Evolutionary conservation across 2,329 filamentous ascomycete genomes (phyloP).

Genomic region (Allantophomopsis lycopodina): DNA sequence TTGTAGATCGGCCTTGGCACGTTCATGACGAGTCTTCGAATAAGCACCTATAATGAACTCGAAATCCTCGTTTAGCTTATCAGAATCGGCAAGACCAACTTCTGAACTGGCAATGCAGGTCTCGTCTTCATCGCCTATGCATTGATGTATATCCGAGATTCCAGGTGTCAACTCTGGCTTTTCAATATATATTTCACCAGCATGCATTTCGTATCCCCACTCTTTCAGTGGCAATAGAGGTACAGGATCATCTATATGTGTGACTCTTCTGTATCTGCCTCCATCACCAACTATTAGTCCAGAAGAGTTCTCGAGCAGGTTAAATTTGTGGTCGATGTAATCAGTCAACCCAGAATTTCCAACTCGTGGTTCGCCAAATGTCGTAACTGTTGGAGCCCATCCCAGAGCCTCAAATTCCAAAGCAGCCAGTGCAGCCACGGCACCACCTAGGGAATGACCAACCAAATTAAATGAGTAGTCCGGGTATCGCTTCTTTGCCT

Average conservation of each 20-base stretch:
- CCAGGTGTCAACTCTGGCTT: slow-evolving; percentile 57
- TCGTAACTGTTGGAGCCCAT: slow-evolving; percentile 67
- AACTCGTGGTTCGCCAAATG: slow-evolving; percentile 75
- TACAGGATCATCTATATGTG: slow-evolving; percentile 77
- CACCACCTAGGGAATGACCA: slow-evolving; percentile 81
- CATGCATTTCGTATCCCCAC: slow-evolving; percentile 80
- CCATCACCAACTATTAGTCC: background rate
- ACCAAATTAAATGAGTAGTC: slow-evolving; percentile 65
- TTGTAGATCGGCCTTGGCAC: too few species aligned
- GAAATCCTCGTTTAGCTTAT: too few species aligned
- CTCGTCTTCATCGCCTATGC: slow-evolving; percentile 57
- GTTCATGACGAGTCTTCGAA: too few species aligned
- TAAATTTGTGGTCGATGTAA: slow-evolving; percentile 40
- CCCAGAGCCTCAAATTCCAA: slow-evolving; percentile 66
- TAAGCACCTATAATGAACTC: too few species aligned
- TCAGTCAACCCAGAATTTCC: slow-evolving; percentile 41
- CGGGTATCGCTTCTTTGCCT: slow-evolving; percentile 46
- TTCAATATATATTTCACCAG: slow-evolving; percentile 76
- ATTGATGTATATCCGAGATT: slow-evolving; percentile 54
- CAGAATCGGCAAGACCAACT: background rate
- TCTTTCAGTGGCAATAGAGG: slow-evolving; percentile 74
- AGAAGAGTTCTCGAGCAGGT: background rate
- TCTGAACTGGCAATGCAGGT: slow-evolving; percentile 49
- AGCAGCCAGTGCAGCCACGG: slow-evolving; percentile 76
- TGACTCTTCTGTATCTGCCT: slow-evolving; percentile 58